Evolutionary conservation across 2,329 filamentous ascomycete species (phyloP).

Genomic region (Ceratocystis alfenasii): DNA sequence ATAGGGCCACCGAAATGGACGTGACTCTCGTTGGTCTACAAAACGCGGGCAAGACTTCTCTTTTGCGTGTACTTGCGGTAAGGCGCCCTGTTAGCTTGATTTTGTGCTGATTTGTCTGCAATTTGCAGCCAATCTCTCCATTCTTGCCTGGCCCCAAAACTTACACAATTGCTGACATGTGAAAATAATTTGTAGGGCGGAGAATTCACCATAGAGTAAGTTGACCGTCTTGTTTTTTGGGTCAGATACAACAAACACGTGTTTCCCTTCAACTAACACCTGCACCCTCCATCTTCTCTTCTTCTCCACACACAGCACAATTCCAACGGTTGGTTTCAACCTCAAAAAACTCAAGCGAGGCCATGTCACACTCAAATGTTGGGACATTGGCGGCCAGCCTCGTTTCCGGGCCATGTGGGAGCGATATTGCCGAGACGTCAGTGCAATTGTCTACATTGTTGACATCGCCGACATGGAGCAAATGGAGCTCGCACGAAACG

Average conservation of each 20-base stretch:
- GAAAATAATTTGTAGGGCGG: constrained; percentile 53
- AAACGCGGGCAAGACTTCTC: constrained; percentile 93
- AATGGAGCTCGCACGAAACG: constrained; percentile 75
- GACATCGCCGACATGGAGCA: constrained; percentile 80
- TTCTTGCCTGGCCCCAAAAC: neutral
- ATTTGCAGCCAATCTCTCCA: neutral
- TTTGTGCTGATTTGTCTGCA: neutral
- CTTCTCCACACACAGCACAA: constrained; percentile 54
- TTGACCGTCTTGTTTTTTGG: constrained; percentile 25
- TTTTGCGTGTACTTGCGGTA: constrained; percentile 89
- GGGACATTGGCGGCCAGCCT: constrained; percentile 95
- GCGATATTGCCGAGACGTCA: constrained; percentile 92
- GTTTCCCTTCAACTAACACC: constrained; percentile 11
- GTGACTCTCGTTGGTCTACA: constrained; percentile 98
- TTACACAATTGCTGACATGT: neutral
- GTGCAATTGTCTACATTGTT: constrained; percentile 96
- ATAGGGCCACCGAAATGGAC: constrained; percentile 97
- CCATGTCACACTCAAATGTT: constrained; percentile 97
- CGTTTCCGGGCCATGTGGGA: constrained; percentile 99
- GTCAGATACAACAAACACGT: neutral
- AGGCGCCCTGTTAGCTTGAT: constrained; percentile 32
- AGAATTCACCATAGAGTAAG: constrained; percentile 98
- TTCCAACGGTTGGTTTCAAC: constrained; percentile 97
- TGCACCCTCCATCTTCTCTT: constrained; percentile 17
- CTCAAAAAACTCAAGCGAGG: constrained; percentile 97